Base-by-base conservation (phyloP, 2,329 filamentous ascomycete genomes). In the Trichophyton mentagrophytes region DNA sequence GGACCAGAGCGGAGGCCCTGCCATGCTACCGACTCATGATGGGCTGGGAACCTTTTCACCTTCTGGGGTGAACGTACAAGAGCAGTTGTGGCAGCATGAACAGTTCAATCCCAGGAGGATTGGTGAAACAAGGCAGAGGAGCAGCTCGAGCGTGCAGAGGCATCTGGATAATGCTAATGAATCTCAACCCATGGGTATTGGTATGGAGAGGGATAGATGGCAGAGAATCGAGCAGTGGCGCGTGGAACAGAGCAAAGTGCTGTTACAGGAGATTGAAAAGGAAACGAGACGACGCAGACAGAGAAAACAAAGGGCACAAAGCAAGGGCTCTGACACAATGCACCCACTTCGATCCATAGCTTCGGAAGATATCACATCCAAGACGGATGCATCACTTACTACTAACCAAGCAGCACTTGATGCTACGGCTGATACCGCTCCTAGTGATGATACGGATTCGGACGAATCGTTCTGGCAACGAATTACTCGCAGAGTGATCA, bases 221-320 rank as follows among this genome's bases (percentile, higher is more conserved):
- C 84, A 86, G 67, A 83, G 92, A 63, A 95, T 99, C 69, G 92
- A 97, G 73, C 82, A 84, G 58, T 99, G 93, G 93, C 83, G 91
- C 61, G 75, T 95, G 69, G 92, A 97, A 69, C 91, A 99, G 71
- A 96, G 90, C 72, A 83, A 84, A 62, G 84, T 89, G 9, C 77
- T 99, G 30, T 73, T 96, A 38, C 88, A 95, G 61, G 90, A 96
- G 73, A 91, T 97, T 56, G 88, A 95, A 72, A 86, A 84, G 64
- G 90, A 96, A 74, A 95, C 90, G 3, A 80, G 84, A 60, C 80
- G 87, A 61, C 82, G 87, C 61, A 55, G 20, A 11, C 80, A 85
- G 36, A 82, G 73, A 58, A 68, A 66, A 51, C 61, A 57, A 13
- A 55, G 30, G 27, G 15, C 49, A 36, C 30, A 55, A 27, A 36